Evolutionary conservation across 331 rosid species (phyloP).

Genomic region (Rosa hybrid): DNA sequence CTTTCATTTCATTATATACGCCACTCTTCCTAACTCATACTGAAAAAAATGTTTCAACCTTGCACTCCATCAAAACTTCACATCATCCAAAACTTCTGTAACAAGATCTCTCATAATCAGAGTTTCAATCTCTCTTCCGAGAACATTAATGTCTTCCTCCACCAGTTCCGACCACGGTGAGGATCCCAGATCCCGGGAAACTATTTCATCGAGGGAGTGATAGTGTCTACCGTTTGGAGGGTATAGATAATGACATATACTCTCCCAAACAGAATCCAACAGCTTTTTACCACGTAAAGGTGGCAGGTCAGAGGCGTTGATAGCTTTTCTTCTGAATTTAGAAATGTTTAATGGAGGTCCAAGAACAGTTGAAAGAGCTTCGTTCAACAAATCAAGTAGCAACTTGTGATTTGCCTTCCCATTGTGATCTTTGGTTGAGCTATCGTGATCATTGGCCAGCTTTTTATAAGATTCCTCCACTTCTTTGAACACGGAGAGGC

Average conservation of each 20-base stretch:
- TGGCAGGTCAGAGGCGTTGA: constrained; percentile 42
- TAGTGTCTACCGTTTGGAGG: constrained; percentile 43
- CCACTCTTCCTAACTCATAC: neutral
- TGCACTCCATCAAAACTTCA: constrained; percentile 34
- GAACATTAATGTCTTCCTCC: constrained; percentile 47
- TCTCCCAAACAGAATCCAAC: constrained; percentile 66
- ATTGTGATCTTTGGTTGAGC: constrained; percentile 41
- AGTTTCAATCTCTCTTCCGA: constrained; percentile 67
- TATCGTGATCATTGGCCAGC: constrained; percentile 34
- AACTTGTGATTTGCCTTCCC: constrained; percentile 53
- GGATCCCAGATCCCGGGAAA: constrained; percentile 56
- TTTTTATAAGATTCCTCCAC: constrained; percentile 78
- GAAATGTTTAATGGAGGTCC: constrained; percentile 54
- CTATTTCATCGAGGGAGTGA: constrained; percentile 65
- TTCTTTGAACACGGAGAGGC: constrained; percentile 72
- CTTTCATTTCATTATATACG: constrained; percentile 16
- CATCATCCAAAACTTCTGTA: constrained; percentile 65
- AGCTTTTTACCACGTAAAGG: constrained; percentile 66
- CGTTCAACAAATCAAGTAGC: constrained; percentile 74
- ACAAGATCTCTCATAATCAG: constrained; percentile 66
- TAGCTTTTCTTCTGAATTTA: constrained; percentile 50
- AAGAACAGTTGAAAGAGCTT: constrained; percentile 65
- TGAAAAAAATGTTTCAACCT: constrained; percentile 6
- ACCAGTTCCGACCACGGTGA: constrained; percentile 54
- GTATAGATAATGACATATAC: constrained; percentile 38